Evolutionary conservation across 176 grass and related monocot species (phyloP).

Genomic region (Rhynchospora tenuis): DNA sequence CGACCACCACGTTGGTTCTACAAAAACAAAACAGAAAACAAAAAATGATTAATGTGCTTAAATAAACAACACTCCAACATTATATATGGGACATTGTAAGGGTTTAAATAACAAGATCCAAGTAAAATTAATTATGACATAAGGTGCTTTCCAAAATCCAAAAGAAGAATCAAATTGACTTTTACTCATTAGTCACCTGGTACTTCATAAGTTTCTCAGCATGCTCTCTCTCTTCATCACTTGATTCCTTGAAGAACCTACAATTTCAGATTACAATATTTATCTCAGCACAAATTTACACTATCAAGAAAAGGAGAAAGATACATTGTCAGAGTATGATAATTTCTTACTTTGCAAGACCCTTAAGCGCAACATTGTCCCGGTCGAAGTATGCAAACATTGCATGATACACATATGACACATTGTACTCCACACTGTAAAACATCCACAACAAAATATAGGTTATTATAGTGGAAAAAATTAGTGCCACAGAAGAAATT

Average conservation of each 20-base stretch:
- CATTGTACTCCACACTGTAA: conserved; percentile 87
- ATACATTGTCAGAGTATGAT: neutral
- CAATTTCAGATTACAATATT: neutral
- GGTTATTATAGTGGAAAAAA: neutral
- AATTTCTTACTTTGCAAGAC: conserved; percentile 62
- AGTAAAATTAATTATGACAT: neutral
- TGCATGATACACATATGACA: conserved; percentile 85
- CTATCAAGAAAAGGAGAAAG: neutral
- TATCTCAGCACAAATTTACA: neutral
- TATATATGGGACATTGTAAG: too few relatives aligned
- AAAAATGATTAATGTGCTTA: neutral
- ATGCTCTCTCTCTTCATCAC: conserved; percentile 63
- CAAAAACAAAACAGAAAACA: neutral
- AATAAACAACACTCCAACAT: neutral
- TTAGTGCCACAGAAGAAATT: neutral
- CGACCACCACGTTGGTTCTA: conserved; percentile 37
- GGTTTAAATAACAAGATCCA: neutral
- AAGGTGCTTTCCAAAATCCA: neutral
- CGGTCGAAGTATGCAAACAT: conserved; percentile 92
- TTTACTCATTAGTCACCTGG: conserved; percentile 36
- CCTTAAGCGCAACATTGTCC: conserved; percentile 80
- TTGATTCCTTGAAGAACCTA: conserved; percentile 92
- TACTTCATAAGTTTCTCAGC: conserved; percentile 85
- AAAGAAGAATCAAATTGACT: neutral
- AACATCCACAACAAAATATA: neutral